Percentiles rank a stretch among this genome's conserved stretches.
These are phyloP conservation scores for Thermothielavioides terrestris DNA, from an alignment of 495 filamentous ascomycete species.

Conservation along the genomic window DNA sequence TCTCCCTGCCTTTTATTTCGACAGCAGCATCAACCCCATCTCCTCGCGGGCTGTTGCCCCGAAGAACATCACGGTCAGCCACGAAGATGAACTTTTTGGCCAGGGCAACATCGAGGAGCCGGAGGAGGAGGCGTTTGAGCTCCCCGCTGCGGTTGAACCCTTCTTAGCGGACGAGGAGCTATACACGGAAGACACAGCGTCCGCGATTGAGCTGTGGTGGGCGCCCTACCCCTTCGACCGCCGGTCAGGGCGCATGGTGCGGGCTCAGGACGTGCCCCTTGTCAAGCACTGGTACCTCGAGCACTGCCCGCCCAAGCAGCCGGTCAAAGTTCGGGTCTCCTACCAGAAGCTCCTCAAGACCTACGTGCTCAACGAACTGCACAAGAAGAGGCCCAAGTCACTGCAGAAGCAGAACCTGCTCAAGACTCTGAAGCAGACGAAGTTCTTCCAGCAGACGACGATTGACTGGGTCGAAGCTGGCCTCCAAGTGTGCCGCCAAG, in stretches of 20 bases:
- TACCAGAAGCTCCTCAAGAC: slow-evolving; percentile 98
- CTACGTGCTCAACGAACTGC: slow-evolving; percentile 91
- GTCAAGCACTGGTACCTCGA: slow-evolving; percentile 99
- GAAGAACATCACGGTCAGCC: slow-evolving; percentile 85
- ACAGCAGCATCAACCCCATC: slow-evolving; percentile 94
- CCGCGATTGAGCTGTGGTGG: slow-evolving; percentile 96
- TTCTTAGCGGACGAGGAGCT: slow-evolving; percentile 88
- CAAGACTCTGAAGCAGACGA: slow-evolving; percentile 83
- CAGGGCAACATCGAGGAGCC: slow-evolving; percentile 70
- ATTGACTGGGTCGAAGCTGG: slow-evolving; percentile 99
- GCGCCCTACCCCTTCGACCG: slow-evolving; percentile 95
- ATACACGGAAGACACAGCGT: slow-evolving; percentile 80
- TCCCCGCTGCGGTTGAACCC: slow-evolving; percentile 73
- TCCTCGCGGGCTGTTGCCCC: slow-evolving; percentile 90
- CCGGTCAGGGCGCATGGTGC: slow-evolving; percentile 93
- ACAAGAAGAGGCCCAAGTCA: slow-evolving; percentile 89
- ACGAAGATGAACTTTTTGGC: slow-evolving; percentile 95
- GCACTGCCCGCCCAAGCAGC: slow-evolving; percentile 79
- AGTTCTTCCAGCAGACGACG: slow-evolving; percentile 99
- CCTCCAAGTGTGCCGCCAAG: slow-evolving; percentile 94
- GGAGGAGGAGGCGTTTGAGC: slow-evolving; percentile 67
- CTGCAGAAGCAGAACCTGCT: slow-evolving; percentile 91
- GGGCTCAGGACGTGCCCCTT: slow-evolving; percentile 92
- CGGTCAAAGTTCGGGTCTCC: slow-evolving; percentile 97
- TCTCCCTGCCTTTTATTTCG: slow-evolving; percentile 95